A percentile compares a stretch with the other conserved stretches of the same genome.
Conservation (phyloP, 2,329 filamentous ascomycete genomes). For the Herpotrichia juniperi region DNA sequence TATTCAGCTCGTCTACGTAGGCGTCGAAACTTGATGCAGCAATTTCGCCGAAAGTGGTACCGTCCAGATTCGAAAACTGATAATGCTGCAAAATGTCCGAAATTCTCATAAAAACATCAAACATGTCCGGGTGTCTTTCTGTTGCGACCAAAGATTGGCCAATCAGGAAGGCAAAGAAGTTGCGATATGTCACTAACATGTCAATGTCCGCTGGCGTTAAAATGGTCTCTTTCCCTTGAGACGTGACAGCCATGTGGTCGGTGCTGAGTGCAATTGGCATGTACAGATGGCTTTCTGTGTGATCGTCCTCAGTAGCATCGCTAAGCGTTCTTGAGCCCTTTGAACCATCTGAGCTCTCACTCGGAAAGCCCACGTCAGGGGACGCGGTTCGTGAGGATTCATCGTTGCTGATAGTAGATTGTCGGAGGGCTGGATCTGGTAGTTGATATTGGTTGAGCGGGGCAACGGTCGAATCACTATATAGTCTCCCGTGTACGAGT, state of each 20-base stretch:
- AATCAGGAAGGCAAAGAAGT: conserved; percentile 68
- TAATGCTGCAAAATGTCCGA: conserved; percentile 62
- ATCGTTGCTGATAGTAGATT: conserved; percentile 24
- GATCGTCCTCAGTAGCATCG: conserved; percentile 55
- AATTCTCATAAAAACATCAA: conserved; percentile 67
- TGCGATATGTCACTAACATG: conserved; percentile 64
- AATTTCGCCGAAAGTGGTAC: conserved; percentile 68
- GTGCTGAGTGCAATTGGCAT: conserved; percentile 63
- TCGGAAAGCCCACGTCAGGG: conserved; percentile 37
- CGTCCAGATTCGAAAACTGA: conserved; percentile 66
- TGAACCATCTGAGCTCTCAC: conserved; percentile 50
- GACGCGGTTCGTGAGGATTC: conserved; percentile 37
- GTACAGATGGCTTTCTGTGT: conserved; percentile 61
- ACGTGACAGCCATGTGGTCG: conserved; percentile 49
- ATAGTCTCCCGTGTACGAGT: conserved; percentile 61
- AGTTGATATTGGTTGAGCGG: conserved; percentile 27
- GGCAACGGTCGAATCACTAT: conserved; percentile 39
- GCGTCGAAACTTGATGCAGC: conserved; percentile 70
- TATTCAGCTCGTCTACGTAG: conserved; percentile 76
- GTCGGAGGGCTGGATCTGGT: conserved; percentile 26
- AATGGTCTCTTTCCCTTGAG: conserved; percentile 29
- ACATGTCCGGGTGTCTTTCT: conserved; percentile 59
- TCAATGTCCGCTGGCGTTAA: conserved; percentile 59
- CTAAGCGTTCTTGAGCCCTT: conserved; percentile 56
- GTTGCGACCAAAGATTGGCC: conserved; percentile 67